Conservation (phyloP, 116 monocot genomes). For the Zostera marina region DNA sequence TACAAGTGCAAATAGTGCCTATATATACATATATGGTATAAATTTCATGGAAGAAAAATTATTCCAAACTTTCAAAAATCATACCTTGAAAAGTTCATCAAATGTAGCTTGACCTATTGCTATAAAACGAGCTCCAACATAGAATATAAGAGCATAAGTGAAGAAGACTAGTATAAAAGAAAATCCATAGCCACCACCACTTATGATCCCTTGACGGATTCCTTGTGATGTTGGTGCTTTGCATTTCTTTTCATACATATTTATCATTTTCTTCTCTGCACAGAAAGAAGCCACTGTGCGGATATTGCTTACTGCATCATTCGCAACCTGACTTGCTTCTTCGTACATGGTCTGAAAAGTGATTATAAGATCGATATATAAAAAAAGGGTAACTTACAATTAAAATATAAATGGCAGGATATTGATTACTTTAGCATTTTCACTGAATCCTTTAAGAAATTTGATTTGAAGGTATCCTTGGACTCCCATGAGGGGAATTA, state of each 20-base stretch:
- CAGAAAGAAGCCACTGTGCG: constrained; percentile 52
- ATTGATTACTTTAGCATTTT: constrained; percentile 10
- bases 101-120: too few species aligned
- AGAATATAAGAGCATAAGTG: constrained; percentile 25
- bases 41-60: too few species aligned
- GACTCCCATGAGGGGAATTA: constrained; percentile 12
- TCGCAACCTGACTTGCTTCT: too few species aligned
- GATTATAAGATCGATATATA: too few species aligned
- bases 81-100: too few species aligned
- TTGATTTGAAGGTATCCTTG: constrained; percentile 8
- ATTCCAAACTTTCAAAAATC: too few species aligned
- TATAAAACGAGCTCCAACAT: too few species aligned
- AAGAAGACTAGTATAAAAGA: constrained; percentile 24
- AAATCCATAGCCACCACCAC: constrained; percentile 36
- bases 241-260: constrained; percentile 31
- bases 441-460: constrained; percentile 8
- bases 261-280: constrained; percentile 38
- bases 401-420: too few species aligned
- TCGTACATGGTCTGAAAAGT: too few species aligned
- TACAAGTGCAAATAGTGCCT: too few species aligned
- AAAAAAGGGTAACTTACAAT: too few species aligned
- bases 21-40: too few species aligned
- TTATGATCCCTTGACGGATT: constrained; percentile 34
- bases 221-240: constrained; percentile 27
- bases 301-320: constrained; percentile 7